Evolutionary conservation across 257 asterid genomes (phyloP).

Genomic region (Phtheirospermum japonicum): DNA sequence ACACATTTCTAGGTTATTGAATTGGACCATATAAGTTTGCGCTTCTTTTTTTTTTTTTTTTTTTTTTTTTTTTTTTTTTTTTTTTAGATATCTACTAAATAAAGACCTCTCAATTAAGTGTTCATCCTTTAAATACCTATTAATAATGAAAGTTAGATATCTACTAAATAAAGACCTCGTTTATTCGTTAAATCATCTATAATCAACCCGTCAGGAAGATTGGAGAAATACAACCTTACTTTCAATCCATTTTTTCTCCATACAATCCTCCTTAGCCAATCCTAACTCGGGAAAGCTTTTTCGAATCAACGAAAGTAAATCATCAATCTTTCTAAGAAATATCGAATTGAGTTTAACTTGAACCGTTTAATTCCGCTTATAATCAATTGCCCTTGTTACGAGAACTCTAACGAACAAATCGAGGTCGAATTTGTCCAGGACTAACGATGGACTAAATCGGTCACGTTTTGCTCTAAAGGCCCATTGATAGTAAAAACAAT

Average conservation of each 20-base stretch:
- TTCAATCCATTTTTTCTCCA: constrained; percentile 45
- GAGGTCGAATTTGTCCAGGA: constrained; percentile 27
- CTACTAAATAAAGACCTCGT: no score
- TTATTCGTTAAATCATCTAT: constrained; percentile 29
- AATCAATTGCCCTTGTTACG: constrained; percentile 16
- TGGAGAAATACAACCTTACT: constrained; percentile 37
- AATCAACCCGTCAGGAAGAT: constrained; percentile 40
- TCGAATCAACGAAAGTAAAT: constrained; percentile 33
- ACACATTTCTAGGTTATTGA: no score
- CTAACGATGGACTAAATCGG: constrained; percentile 39
- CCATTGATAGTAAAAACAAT: constrained; percentile 38
- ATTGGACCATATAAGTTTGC: no score
- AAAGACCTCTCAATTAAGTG: no score
- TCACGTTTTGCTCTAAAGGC: constrained; percentile 41
- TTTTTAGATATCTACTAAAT: no score
- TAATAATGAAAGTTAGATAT: no score
- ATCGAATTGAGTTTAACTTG: constrained; percentile 42
- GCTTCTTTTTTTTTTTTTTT: no score
- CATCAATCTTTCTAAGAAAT: constrained; percentile 35
- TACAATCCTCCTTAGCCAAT: constrained; percentile 37
- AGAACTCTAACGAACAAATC: constrained; percentile 33
- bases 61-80: no score
- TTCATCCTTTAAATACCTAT: no score
- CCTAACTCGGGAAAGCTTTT: constrained; percentile 46
- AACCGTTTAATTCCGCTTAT: constrained; percentile 20